Conservation (phyloP, 2,329 filamentous ascomycete genomes). For the Diaporthe australafricana region DNA sequence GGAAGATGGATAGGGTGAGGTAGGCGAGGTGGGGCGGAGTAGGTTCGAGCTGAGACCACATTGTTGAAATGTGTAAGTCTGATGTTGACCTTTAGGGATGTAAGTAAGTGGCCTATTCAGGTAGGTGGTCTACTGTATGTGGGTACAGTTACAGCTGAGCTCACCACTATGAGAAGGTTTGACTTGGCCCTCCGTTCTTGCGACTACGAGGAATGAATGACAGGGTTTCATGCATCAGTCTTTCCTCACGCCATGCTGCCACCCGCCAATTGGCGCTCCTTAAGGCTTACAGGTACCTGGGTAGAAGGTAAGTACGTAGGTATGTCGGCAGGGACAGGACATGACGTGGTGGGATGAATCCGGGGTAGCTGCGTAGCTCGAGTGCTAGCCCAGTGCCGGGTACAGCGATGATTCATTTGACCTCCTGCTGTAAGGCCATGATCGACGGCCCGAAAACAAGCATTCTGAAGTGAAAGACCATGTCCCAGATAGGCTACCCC, state of each 20-base stretch:
- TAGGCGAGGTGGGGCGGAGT: constrained; percentile 30
- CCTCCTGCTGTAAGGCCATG: too few relatives aligned
- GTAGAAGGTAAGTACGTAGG: not conserved
- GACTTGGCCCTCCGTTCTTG: not conserved
- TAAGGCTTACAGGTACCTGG: not conserved
- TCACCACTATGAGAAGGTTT: not conserved
- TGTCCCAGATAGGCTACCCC: not conserved
- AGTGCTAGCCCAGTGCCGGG: not conserved
- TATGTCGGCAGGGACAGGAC: not conserved
- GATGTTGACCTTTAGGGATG: not conserved
- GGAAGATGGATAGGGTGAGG: constrained; percentile 29
- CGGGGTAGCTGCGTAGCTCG: constrained; percentile 4
- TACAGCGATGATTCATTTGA: constrained; percentile 26
- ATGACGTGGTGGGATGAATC: constrained; percentile 16
- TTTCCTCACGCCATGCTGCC: not conserved
- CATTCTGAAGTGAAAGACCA: too few relatives aligned
- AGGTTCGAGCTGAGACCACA: constrained; percentile 37
- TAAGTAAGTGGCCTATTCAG: not conserved
- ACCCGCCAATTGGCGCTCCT: too few relatives aligned
- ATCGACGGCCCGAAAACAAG: not conserved
- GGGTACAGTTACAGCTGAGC: not conserved
- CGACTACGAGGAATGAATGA: not conserved
- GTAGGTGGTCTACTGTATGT: too few relatives aligned
- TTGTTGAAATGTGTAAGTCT: not conserved
- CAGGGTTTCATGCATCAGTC: not conserved